phyloP scores from a whole-genome alignment of 2,329 filamentous ascomycete species.

The Paecilomyces formosus region DNA sequence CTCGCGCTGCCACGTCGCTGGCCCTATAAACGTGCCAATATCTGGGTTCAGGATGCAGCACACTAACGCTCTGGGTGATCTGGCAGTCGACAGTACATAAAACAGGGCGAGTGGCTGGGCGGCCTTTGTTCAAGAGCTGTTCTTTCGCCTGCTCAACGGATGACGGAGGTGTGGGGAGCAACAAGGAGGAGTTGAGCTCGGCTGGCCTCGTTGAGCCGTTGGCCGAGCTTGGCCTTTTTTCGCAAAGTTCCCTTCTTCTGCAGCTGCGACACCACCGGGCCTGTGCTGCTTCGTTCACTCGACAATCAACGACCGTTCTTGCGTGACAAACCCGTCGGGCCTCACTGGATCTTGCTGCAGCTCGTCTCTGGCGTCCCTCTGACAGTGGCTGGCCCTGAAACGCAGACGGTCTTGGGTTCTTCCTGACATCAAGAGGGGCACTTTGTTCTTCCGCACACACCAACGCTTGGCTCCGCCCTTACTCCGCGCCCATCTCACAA shows the following conservation, averaged over 20 bases:
- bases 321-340: not conserved
- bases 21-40: not conserved
- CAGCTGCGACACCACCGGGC: not conserved
- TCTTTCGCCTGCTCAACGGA: constrained; percentile 4
- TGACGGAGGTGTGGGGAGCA: constrained; percentile 11
- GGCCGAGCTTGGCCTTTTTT: constrained; percentile 1
- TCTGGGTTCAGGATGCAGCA: not conserved
- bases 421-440: not conserved
- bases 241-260: not conserved
- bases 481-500: not conserved
- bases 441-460: not conserved
- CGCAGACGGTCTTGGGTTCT: not conserved
- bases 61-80: not conserved
- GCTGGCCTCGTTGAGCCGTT: not conserved
- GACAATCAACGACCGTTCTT: not conserved
- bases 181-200: constrained; percentile 2
- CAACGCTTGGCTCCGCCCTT: not conserved
- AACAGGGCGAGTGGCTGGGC: not conserved
- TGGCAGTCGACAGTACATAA: not conserved
- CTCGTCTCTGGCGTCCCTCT: not conserved
- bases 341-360: not conserved
- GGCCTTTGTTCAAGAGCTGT: not conserved
- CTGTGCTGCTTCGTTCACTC: not conserved
- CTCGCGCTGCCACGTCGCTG: constrained; percentile 13
- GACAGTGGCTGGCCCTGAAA: not conserved